Conservation (phyloP, 2,329 filamentous ascomycete species). For the Penicillium sp. region DNA sequence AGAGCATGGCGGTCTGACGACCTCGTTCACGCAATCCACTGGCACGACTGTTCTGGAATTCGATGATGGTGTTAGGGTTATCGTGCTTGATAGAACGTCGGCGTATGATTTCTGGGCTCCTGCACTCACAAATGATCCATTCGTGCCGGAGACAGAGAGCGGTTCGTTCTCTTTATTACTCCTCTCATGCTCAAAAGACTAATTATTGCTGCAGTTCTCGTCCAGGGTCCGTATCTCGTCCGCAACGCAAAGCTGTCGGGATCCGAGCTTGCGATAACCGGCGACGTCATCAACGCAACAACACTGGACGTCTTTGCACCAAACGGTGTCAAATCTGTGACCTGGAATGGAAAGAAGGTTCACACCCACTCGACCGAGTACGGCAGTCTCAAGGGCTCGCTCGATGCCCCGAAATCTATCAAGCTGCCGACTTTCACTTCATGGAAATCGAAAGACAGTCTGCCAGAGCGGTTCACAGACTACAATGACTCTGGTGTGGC, state of each 20-base stretch:
- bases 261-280: conserved; percentile 44
- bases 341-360: conserved; percentile 52
- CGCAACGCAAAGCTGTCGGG: conserved; percentile 45
- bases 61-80: conserved; percentile 50
- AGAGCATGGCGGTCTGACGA: conserved; percentile 43
- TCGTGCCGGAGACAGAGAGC: conserved; percentile 48
- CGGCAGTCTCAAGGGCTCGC: conserved; percentile 40
- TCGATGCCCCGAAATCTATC: conserved; percentile 31
- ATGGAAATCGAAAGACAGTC: conserved; percentile 47
- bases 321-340: conserved; percentile 46
- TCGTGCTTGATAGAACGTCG: conserved; percentile 55
- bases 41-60: conserved; percentile 50
- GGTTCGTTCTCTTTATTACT: conserved; percentile 30
- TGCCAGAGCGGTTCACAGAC: conserved; percentile 42
- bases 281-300: conserved; percentile 48
- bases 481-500: conserved; percentile 47
- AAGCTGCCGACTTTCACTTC: conserved; percentile 34
- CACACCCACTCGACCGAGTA: conserved; percentile 37
- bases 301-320: conserved; percentile 52
- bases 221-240: conserved; percentile 56
- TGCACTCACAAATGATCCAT: conserved; percentile 50
- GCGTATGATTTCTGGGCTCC: conserved; percentile 61
- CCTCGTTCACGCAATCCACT: conserved; percentile 51
- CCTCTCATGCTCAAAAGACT: neutral
- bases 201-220: conserved; percentile 42